Evolutionary conservation across 306 rosid genomes (phyloP).

Genomic region (Vigna mungo): DNA sequence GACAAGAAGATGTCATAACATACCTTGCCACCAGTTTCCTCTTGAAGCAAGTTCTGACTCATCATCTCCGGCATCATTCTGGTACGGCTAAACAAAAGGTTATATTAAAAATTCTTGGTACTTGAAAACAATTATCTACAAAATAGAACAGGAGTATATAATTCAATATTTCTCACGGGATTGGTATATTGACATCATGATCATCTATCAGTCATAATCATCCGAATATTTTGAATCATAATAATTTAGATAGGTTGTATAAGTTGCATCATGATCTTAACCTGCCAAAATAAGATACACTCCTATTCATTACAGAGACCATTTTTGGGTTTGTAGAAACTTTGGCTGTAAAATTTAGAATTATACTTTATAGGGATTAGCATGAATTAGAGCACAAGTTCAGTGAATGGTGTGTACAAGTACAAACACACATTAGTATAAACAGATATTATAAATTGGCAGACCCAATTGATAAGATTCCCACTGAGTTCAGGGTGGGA

Average conservation of each 20-base stretch:
- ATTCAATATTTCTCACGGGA: not conserved
- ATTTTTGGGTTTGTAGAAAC: not conserved
- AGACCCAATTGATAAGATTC: not conserved
- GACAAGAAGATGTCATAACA: conserved; percentile 14
- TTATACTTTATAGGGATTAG: not conserved
- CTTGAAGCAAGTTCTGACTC: conserved; percentile 72
- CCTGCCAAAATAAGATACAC: not conserved
- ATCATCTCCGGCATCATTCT: conserved; percentile 63
- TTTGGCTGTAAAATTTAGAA: not conserved
- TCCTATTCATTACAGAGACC: not conserved
- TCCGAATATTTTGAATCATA: not conserved
- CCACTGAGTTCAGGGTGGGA: not conserved
- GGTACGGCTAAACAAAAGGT: conserved; percentile 43
- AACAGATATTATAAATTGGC: not conserved
- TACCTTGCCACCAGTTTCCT: conserved; percentile 97
- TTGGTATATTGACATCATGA: not conserved
- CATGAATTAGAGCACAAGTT: not conserved
- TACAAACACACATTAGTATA: not conserved
- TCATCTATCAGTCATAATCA: not conserved
- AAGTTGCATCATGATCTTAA: not conserved
- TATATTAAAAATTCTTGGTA: conserved; percentile 23
- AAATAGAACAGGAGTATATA: conserved; percentile 6
- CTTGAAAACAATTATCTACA: not conserved
- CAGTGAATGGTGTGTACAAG: conserved; percentile 12
- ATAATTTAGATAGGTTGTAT: not conserved